A percentile compares a stretch with the other conserved stretches of the same genome.
These are phyloP conservation scores for Ogataea glucozyma DNA, from an alignment of 805 yeast species.

Conservation along the genomic window DNA sequence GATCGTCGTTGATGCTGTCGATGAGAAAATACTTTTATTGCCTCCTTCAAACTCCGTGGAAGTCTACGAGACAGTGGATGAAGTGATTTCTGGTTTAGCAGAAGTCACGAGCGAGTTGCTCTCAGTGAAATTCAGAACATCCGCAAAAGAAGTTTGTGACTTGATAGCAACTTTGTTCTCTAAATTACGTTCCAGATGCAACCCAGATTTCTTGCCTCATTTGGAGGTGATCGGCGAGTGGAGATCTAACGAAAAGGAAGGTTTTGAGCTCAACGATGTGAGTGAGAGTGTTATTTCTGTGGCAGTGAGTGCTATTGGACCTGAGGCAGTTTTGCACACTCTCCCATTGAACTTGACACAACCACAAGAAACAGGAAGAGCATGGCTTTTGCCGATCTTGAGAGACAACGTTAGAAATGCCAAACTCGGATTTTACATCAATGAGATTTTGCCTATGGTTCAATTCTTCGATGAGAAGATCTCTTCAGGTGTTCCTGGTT, in stretches of 20 bases:
- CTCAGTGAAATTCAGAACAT: slow-evolving; percentile 71
- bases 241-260: slow-evolving; percentile 74
- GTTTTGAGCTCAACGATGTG: slow-evolving; percentile 67
- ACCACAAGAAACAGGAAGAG: slow-evolving; percentile 75
- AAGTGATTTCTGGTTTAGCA: slow-evolving; percentile 50
- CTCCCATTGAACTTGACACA: slow-evolving; percentile 78
- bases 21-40: slow-evolving; percentile 55
- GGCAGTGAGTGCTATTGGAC: slow-evolving; percentile 81
- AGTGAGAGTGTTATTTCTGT: slow-evolving; percentile 80
- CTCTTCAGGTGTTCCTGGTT: slow-evolving; percentile 45
- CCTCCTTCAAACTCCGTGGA: slow-evolving; percentile 53
- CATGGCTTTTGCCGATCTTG: slow-evolving; percentile 90
- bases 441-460: slow-evolving; percentile 65
- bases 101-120: slow-evolving; percentile 56
- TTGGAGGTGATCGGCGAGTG: slow-evolving; percentile 78
- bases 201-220: slow-evolving; percentile 68
- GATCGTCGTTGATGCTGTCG: slow-evolving; percentile 63
- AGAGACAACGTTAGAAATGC: slow-evolving; percentile 84
- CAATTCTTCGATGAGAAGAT: slow-evolving; percentile 54
- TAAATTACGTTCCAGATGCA: slow-evolving; percentile 62
- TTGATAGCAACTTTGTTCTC: slow-evolving; percentile 62
- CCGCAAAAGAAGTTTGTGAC: slow-evolving; percentile 73
- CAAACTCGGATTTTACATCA: slow-evolving; percentile 60
- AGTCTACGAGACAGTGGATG: slow-evolving; percentile 57
- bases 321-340: slow-evolving; percentile 70